phyloP scores from a whole-genome alignment of 2,329 filamentous ascomycete species.

The Claviceps fusiformis region DNA sequence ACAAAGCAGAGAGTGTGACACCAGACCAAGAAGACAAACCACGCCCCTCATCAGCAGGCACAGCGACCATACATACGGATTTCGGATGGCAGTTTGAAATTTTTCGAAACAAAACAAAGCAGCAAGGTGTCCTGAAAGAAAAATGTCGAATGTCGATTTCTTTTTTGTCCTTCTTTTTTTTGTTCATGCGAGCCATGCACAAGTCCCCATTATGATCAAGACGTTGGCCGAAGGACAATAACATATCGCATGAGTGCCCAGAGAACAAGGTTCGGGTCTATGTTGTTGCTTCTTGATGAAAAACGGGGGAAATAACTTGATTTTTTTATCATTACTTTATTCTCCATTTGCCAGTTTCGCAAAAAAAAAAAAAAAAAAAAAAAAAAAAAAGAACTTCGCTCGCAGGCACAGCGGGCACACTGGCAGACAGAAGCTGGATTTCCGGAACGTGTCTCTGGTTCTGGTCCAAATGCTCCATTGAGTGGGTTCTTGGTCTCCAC shows the following conservation, averaged over 20 bases:
- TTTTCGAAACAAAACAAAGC: neutral
- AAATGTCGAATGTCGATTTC: neutral
- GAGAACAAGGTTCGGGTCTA: neutral
- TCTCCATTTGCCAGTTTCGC: too few species aligned
- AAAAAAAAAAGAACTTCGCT: neutral
- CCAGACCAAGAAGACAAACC: neutral
- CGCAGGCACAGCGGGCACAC: neutral
- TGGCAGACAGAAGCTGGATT: neutral
- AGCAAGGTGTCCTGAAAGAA: neutral
- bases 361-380: neutral
- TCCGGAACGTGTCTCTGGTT: neutral
- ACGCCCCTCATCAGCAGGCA: neutral
- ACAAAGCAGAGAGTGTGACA: neutral
- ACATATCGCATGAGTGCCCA: neutral
- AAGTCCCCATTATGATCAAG: neutral
- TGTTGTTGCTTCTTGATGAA: neutral
- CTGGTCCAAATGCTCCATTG: neutral
- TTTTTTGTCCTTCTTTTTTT: neutral
- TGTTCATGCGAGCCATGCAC: neutral
- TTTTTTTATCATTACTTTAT: too few species aligned
- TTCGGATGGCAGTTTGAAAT: neutral
- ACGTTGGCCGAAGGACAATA: neutral
- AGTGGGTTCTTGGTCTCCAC: slow-evolving; percentile 2
- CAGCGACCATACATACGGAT: neutral
- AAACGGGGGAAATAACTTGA: too few species aligned